phyloP scores from a whole-genome alignment of 192 early-diverging fungal genomes.

The Coemansia sp. region DNA sequence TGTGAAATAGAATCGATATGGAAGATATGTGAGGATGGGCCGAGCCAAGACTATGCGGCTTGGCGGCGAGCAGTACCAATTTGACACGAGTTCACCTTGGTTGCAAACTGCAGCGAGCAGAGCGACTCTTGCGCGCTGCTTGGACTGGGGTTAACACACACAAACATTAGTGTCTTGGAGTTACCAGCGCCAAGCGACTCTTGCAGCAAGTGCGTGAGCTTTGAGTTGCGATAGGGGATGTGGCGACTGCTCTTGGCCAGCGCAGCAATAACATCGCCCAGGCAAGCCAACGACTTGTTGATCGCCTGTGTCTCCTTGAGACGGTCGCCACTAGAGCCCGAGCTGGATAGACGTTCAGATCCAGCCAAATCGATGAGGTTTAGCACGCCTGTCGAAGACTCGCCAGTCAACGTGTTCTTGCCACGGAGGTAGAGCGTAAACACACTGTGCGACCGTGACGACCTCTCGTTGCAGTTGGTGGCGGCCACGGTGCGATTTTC shows the following conservation, averaged over 20 bases:
- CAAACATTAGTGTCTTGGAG: slow-evolving; percentile 98
- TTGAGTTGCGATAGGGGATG: slow-evolving; percentile 94
- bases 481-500: slow-evolving; percentile 88
- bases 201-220: slow-evolving; percentile 65
- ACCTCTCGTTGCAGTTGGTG: slow-evolving; percentile 91
- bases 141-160: slow-evolving; percentile 88
- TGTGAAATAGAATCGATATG: not conserved
- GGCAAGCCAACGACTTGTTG: slow-evolving; percentile 87
- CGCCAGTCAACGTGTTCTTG: slow-evolving; percentile 70
- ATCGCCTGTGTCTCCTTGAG: slow-evolving; percentile 95
- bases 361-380: slow-evolving; percentile 97
- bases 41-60: slow-evolving; percentile 19
- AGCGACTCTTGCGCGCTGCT: slow-evolving; percentile 81
- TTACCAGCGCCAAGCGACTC: slow-evolving; percentile 76
- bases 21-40: not conserved
- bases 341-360: slow-evolving; percentile 81
- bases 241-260: slow-evolving; percentile 75
- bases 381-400: slow-evolving; percentile 72
- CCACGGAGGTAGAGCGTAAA: slow-evolving; percentile 85
- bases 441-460: slow-evolving; percentile 91
- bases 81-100: slow-evolving; percentile 89
- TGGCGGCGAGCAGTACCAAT: slow-evolving; percentile 77
- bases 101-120: slow-evolving; percentile 92
- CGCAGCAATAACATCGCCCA: slow-evolving; percentile 90
- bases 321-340: slow-evolving; percentile 84